Conservation (phyloP, 441 rosid genomes). For the Mallotus repandus region DNA sequence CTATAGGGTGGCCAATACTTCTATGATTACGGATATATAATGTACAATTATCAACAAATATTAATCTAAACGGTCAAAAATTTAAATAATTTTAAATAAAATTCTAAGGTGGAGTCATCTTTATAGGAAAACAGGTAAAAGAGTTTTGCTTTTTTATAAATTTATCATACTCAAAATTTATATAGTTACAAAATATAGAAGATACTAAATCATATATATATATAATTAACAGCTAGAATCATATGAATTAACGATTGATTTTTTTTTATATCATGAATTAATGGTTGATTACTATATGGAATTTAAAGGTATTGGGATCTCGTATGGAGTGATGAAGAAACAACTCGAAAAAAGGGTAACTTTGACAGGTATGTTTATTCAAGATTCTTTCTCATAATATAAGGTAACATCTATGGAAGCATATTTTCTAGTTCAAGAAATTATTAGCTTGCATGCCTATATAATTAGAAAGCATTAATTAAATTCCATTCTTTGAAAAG, state of each 20-base stretch:
- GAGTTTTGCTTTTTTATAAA: no score
- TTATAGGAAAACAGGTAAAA: no score
- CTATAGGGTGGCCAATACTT: not conserved
- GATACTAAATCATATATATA: no score
- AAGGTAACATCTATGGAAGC: no score
- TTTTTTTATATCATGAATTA: not conserved
- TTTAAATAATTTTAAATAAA: no score
- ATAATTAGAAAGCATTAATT: not conserved
- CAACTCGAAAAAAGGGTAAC: conserved; percentile 50
- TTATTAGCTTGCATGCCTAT: no score
- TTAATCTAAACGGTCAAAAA: no score
- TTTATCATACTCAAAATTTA: no score
- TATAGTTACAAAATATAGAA: no score
- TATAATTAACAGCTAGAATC: not conserved
- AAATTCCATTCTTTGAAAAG: not conserved
- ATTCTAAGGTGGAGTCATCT: no score
- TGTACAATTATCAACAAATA: no score
- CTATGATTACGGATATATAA: not conserved
- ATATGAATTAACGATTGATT: not conserved
- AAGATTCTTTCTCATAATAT: not conserved
- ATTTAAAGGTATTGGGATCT: conserved; percentile 85
- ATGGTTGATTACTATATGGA: not conserved
- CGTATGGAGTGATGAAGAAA: conserved; percentile 66
- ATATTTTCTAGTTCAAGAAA: no score
- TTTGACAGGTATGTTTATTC: conserved; percentile 48